Conservation (phyloP, 768 basidiomycete genomes). For the Postia placenta region DNA sequence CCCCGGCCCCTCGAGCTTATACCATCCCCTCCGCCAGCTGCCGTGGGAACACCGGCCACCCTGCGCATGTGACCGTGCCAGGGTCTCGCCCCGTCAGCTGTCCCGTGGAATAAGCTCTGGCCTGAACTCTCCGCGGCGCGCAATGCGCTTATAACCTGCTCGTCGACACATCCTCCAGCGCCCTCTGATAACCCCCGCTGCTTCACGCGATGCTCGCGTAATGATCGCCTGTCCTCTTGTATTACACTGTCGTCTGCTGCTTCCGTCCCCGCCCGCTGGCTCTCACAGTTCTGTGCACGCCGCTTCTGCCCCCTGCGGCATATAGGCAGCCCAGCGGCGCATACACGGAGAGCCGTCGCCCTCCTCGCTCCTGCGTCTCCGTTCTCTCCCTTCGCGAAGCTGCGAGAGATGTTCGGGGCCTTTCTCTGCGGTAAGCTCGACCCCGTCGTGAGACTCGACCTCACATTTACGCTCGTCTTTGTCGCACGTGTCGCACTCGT, state of each 20-base stretch:
- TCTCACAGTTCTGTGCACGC: background rate
- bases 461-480: background rate
- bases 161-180: background rate
- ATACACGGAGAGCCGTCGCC: background rate
- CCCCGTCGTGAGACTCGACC: background rate
- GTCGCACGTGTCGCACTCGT: background rate
- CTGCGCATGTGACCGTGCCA: background rate
- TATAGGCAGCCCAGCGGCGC: background rate
- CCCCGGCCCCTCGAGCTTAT: background rate
- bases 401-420: background rate
- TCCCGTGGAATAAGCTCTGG: background rate
- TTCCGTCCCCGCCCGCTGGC: background rate
- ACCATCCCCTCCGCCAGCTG: background rate
- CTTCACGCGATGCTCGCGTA: background rate
- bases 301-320: background rate
- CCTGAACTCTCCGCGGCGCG: background rate
- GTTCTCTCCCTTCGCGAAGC: background rate
- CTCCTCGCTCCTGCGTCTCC: background rate
- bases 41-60: background rate
- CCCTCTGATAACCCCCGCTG: background rate
- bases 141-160: background rate
- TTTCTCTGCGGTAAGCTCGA: background rate
- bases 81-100: background rate
- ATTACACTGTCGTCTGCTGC: background rate
- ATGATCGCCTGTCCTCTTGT: background rate